Conservation (phyloP, 352 stramenopile genomes). For the Globisporangium parvum region DNA sequence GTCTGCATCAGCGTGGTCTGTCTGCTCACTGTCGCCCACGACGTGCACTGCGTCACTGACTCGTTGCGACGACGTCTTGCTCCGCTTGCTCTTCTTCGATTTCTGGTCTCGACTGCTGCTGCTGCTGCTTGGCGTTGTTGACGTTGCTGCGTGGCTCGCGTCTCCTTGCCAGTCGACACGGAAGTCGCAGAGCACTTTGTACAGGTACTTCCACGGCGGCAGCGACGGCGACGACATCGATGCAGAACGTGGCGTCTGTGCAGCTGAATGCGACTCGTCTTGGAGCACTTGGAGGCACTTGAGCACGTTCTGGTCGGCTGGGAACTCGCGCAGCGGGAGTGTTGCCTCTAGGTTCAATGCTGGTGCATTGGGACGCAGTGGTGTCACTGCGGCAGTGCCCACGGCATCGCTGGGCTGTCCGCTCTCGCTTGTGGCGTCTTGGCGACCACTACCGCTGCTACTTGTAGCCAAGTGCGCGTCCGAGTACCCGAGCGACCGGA, state of each 20-base stretch:
- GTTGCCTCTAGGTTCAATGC: slow-evolving; percentile 7
- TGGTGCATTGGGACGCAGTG: slow-evolving; percentile 7
- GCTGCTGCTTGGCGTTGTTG: not conserved
- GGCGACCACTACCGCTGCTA: not conserved
- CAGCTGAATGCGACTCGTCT: slow-evolving; percentile 7
- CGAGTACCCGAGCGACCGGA: slow-evolving; percentile 37
- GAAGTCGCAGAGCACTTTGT: slow-evolving; percentile 70
- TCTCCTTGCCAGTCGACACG: slow-evolving; percentile 43
- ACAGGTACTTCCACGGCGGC: slow-evolving; percentile 69
- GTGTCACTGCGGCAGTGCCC: slow-evolving; percentile 3
- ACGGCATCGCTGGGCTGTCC: not conserved
- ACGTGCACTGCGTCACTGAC: slow-evolving; percentile 4
- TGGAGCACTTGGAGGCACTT: slow-evolving; percentile 66
- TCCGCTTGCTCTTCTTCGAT: slow-evolving; percentile 9
- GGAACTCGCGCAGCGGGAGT: slow-evolving; percentile 32
- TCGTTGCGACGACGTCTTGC: not conserved
- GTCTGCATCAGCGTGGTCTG: not conserved
- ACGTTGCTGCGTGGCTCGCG: not conserved
- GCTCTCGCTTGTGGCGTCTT: not conserved
- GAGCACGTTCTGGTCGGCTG: slow-evolving; percentile 68
- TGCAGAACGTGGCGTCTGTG: not conserved
- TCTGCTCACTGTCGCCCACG: not conserved
- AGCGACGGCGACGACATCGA: slow-evolving; percentile 3
- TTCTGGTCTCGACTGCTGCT: not conserved
- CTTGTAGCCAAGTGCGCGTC: slow-evolving; percentile 17